Percentiles rank a stretch among this genome's conserved stretches.
These are phyloP conservation scores for Adansonia grandidieri DNA, from an alignment of 441 rosid species.

Conservation along the genomic window DNA sequence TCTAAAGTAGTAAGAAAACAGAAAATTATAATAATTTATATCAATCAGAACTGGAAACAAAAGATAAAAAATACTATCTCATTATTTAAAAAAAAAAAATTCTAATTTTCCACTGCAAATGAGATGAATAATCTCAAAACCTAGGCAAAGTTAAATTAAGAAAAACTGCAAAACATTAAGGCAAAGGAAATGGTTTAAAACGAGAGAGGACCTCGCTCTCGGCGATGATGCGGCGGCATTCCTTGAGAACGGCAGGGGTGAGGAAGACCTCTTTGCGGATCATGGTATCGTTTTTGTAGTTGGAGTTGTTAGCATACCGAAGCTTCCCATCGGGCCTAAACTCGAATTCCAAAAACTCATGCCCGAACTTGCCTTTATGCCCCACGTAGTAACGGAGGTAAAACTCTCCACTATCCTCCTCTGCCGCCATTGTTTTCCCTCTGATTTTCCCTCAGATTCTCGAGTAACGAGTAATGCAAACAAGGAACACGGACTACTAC, in stretches of 20 bases:
- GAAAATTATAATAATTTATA: neutral
- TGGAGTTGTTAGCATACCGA: constrained; percentile 94
- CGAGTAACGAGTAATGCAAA: neutral
- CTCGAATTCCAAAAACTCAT: constrained; percentile 97
- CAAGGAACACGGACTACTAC: neutral
- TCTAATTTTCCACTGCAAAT: neutral
- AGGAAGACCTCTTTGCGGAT: constrained; percentile 96
- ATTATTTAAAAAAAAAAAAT: neutral
- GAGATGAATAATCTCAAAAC: neutral
- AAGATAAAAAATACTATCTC: neutral
- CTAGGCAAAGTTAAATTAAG: too few species aligned
- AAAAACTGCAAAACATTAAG: neutral
- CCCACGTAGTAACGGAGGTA: constrained; percentile 95
- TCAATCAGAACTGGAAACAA: neutral
- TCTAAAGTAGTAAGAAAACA: neutral
- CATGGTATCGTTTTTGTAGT: constrained; percentile 97
- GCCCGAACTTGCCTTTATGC: constrained; percentile 96
- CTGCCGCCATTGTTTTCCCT: constrained; percentile 35
- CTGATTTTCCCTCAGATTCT: neutral
- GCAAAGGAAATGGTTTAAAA: neutral
- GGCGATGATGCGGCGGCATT: constrained; percentile 89
- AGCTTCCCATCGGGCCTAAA: constrained; percentile 94
- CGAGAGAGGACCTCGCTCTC: constrained; percentile 69
- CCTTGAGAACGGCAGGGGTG: constrained; percentile 83
- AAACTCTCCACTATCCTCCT: constrained; percentile 68